These are phyloP conservation scores for Casuarina cunninghamiana DNA, from an alignment of 306 rosid species.

Conservation along the genomic window DNA sequence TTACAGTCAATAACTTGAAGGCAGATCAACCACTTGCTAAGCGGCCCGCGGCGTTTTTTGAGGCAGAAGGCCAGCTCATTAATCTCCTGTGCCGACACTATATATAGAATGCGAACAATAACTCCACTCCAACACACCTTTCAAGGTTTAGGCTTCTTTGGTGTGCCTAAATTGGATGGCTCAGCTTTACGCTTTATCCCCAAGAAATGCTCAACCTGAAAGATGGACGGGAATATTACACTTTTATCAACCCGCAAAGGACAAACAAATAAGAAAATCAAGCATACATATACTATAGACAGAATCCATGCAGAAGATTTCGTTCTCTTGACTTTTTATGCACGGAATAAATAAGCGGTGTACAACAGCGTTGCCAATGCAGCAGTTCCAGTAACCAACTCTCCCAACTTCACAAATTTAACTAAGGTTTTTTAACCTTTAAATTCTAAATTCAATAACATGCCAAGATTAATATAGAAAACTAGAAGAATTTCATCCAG, in stretches of 20 bases:
- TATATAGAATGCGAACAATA: background rate
- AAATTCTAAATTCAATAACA: background rate
- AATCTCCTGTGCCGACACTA: background rate
- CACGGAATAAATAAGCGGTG: background rate
- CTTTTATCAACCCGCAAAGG: background rate
- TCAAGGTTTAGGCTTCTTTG: slow-evolving; percentile 71
- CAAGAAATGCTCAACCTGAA: slow-evolving; percentile 89
- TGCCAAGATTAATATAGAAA: background rate
- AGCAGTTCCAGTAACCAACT: background rate
- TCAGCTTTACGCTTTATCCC: slow-evolving; percentile 92
- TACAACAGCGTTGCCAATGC: background rate
- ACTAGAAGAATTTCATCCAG: background rate
- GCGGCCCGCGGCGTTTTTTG: background rate
- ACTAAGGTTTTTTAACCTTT: background rate
- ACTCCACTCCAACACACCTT: background rate
- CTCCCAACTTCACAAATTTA: background rate
- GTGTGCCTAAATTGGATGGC: slow-evolving; percentile 43
- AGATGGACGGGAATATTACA: slow-evolving; percentile 6
- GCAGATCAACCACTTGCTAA: background rate
- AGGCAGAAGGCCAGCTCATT: background rate
- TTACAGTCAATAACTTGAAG: slow-evolving; percentile 10
- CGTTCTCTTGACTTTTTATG: background rate
- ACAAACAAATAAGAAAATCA: background rate
- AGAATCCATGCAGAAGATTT: background rate
- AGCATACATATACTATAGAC: background rate